Evolutionary conservation across 352 stramenopile species (phyloP), one percentile per base, ranked within the genome.

Genomic region (Phytophthora sp.): DNA sequence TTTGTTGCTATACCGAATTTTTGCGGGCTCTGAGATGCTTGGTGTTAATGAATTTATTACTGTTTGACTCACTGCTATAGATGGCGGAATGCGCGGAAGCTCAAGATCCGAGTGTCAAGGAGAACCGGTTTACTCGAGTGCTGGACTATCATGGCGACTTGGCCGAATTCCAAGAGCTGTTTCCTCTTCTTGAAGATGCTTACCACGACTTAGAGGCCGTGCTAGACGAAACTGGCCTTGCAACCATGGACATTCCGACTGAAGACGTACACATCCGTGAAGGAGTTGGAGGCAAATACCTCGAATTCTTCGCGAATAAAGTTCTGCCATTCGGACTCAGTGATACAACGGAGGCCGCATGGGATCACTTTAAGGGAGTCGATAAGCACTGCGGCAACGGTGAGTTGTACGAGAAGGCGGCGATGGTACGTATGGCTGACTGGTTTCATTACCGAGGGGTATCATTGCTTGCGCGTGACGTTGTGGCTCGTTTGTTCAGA

Each of bases 271-370:
- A 69, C 31, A 71, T 79, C n/a, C 71, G 69, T 23, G 71, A 76
- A 60, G 63, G 58, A 2, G 54, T 61, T 47, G 71, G 71, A 23
- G 63, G 67, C 16, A 79, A 74, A 27, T 71, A 71, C 44, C 52
- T 79, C 7, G 71, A 79, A 29, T 71, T 79, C 38, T 74, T 73
- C 26, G 55, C 71, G 16, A 75, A 73, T 52, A 75, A 76, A 18
- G 49, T 74, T 1, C 49, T 79, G 41, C 71, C 71, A 2, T 79
- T 71, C 42, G 63, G 59, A 36, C 45, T 74, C 8, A 30, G 58
- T 31, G 61, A 55, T n/a, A 75, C 71, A 15, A 63, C 61, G 1
- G 56, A 63, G 12, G 71, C 71, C 2, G 59, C 67, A 1, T 77
- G 59, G 64, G 58, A 72, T 21, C 69, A 77, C 27, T 77, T 77